phyloP scores from a whole-genome alignment of 176 grass and related monocot genomes.

The Hsuehochloa calcarea region DNA sequence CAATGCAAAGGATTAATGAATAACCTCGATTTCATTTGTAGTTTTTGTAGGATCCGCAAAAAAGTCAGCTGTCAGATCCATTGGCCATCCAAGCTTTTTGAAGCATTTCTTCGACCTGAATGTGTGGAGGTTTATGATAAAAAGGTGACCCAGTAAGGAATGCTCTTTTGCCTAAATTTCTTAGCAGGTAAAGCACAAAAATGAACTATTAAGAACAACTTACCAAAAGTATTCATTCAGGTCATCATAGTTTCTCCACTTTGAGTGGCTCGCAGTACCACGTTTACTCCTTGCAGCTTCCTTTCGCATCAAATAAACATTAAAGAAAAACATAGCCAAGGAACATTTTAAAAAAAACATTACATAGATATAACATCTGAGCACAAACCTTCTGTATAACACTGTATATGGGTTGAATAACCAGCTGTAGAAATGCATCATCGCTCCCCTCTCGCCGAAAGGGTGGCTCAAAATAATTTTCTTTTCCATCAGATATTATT shows the following conservation, averaged over 20 bases:
- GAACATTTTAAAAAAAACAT: neutral
- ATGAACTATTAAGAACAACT: constrained; percentile 23
- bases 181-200: neutral
- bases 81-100: constrained; percentile 70
- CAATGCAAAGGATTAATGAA: constrained; percentile 3
- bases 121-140: constrained; percentile 5
- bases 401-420: constrained; percentile 73
- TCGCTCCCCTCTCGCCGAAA: constrained; percentile 46
- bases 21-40: constrained; percentile 42
- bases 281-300: constrained; percentile 65
- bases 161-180: neutral
- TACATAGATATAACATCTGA: neutral
- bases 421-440: constrained; percentile 53
- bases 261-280: constrained; percentile 84
- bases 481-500: constrained; percentile 39
- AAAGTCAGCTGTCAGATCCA: constrained; percentile 49
- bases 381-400: constrained; percentile 68
- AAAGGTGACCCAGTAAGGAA: constrained; percentile 26
- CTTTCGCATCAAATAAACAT: constrained; percentile 58
- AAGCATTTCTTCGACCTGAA: constrained; percentile 87
- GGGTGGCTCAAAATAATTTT: constrained; percentile 23
- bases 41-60: constrained; percentile 22
- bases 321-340: neutral
- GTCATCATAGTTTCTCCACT: constrained; percentile 98
- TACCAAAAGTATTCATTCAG: constrained; percentile 98